A percentile compares a stretch with the other conserved stretches of the same genome.
phyloP scores from a whole-genome alignment of 345 rosid genomes.

The Microthlaspi erraticum region DNA sequence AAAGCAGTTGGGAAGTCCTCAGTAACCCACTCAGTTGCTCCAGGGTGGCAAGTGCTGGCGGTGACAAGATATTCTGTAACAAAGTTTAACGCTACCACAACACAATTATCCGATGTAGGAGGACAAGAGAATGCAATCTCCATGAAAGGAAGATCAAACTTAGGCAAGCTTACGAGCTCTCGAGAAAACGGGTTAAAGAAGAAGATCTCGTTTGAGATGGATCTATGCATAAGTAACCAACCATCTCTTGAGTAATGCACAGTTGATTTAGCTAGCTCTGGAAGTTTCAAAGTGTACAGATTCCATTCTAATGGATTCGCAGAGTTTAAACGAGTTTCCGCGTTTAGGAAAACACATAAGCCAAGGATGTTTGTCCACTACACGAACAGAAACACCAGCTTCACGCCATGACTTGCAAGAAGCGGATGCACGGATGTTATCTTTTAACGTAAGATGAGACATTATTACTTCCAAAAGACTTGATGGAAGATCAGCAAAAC shows the following conservation, averaged over 20 bases:
- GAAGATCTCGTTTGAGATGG: conserved; percentile 53
- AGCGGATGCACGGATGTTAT: no score
- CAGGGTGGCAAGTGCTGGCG: conserved; percentile 58
- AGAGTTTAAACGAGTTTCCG: conserved; percentile 59
- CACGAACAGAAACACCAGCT: conserved; percentile 56
- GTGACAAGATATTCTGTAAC: conserved; percentile 45
- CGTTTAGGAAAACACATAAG: conserved; percentile 75
- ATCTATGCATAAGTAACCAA: conserved; percentile 66
- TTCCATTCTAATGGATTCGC: conserved; percentile 60
- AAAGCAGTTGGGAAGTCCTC: no score
- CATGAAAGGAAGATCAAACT: conserved; percentile 55
- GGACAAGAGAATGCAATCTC: conserved; percentile 75
- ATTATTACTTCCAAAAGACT: no score
- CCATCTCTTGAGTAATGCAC: conserved; percentile 70
- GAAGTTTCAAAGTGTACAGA: conserved; percentile 59
- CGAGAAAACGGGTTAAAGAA: conserved; percentile 69
- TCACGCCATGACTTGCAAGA: conserved; percentile 67
- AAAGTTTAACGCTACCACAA: conserved; percentile 56
- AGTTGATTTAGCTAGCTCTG: conserved; percentile 61
- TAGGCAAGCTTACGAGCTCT: conserved; percentile 57
- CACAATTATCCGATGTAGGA: conserved; percentile 59
- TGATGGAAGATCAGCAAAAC: no score
- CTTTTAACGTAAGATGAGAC: no score
- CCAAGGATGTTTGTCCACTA: conserved; percentile 69
- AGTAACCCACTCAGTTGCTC: conserved; percentile 61